A percentile compares a stretch with the other conserved stretches of the same genome.
phyloP scores from a whole-genome alignment of 441 rosid species.

The Populus trichocarpa region DNA sequence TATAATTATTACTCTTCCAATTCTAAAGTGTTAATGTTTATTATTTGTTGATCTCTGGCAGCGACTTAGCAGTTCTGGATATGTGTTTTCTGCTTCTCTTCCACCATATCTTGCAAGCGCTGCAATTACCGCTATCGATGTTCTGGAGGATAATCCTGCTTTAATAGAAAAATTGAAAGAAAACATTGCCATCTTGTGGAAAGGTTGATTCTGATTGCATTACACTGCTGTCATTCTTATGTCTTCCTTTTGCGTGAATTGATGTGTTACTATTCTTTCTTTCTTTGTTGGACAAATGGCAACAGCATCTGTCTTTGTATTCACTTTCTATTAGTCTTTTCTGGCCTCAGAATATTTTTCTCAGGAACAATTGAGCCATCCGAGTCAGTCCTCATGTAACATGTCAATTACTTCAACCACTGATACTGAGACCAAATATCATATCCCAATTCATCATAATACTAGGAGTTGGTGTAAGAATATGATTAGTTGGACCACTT shows the following conservation, averaged over 20 bases:
- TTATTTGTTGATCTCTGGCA: constrained; percentile 26
- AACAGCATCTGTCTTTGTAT: neutral
- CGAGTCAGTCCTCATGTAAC: neutral
- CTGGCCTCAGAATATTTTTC: neutral
- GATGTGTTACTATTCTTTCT: neutral
- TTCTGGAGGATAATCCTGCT: constrained; percentile 68
- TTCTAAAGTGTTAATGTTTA: constrained; percentile 12
- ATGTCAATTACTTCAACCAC: neutral
- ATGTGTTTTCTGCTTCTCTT: constrained; percentile 93
- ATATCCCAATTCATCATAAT: neutral
- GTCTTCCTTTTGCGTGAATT: neutral
- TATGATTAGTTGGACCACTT: neutral
- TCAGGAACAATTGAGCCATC: neutral
- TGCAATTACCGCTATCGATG: constrained; percentile 86
- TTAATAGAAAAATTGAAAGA: constrained; percentile 63
- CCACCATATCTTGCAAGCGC: constrained; percentile 95
- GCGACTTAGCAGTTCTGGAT: constrained; percentile 94
- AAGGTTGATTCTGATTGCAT: constrained; percentile 44
- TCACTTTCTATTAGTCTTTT: neutral
- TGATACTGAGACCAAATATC: neutral
- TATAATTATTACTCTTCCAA: neutral
- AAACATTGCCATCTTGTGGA: constrained; percentile 58
- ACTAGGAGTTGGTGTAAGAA: neutral
- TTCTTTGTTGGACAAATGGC: neutral
- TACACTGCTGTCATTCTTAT: neutral